Conservation (phyloP, 1,139 yeast genomes). For the Candida labiduridarum region DNA sequence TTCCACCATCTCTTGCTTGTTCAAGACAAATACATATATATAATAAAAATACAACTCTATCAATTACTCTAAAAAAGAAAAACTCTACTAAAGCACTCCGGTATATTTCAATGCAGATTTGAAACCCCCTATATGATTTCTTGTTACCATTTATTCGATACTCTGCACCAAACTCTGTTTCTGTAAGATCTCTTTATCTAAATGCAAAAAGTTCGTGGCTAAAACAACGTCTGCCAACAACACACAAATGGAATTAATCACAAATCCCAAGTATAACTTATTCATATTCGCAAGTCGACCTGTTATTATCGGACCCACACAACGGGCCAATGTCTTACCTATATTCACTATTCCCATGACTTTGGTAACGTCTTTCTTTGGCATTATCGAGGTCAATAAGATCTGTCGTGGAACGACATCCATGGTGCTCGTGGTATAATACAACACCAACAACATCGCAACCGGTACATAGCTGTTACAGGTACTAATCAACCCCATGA, state of each 20-base stretch:
- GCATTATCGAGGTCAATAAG: constrained; percentile 67
- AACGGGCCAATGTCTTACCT: constrained; percentile 81
- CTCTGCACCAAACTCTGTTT: constrained; percentile 24
- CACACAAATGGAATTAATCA: constrained; percentile 61
- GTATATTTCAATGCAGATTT: neutral
- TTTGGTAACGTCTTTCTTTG: constrained; percentile 63
- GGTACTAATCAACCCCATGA: constrained; percentile 43
- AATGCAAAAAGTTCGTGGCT: constrained; percentile 39
- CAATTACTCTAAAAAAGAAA: too few species aligned
- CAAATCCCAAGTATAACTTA: constrained; percentile 56
- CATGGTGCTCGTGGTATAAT: constrained; percentile 69
- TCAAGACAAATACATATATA: too few species aligned
- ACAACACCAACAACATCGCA: constrained; percentile 53
- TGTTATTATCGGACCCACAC: constrained; percentile 78
- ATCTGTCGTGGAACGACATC: constrained; percentile 92
- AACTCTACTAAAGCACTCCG: neutral
- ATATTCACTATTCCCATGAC: constrained; percentile 87
- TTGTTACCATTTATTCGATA: constrained; percentile 6
- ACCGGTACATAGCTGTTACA: constrained; percentile 31
- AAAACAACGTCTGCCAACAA: constrained; percentile 48
- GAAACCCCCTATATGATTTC: neutral
- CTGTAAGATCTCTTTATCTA: constrained; percentile 38
- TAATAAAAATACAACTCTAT: too few species aligned
- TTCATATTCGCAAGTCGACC: constrained; percentile 66
- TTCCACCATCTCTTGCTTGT: too few species aligned